Conservation (phyloP, 345 rosid species). For the Gossypium herbaceum region DNA sequence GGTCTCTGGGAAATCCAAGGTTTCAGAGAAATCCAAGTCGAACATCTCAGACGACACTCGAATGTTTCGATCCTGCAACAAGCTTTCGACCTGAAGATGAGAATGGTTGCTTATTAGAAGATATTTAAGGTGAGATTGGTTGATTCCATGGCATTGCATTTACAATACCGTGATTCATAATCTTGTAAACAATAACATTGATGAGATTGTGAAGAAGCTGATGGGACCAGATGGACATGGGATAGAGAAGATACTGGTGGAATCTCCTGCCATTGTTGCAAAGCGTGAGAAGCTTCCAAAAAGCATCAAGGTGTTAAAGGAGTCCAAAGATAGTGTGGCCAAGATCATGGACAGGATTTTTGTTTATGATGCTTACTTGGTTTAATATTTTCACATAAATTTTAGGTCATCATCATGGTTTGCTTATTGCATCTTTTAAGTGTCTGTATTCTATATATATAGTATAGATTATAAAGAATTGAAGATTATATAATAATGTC, state of each 20-base stretch:
- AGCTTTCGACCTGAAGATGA: not conserved
- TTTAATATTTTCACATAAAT: no score
- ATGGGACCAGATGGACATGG: not conserved
- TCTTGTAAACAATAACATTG: no score
- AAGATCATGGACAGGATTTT: not conserved
- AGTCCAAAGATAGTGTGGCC: not conserved
- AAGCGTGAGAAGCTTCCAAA: not conserved
- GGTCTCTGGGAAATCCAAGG: not conserved
- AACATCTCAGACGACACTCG: not conserved
- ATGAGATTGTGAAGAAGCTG: not conserved
- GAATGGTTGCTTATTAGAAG: not conserved
- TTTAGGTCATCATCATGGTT: no score
- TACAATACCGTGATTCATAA: not conserved
- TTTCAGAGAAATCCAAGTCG: not conserved
- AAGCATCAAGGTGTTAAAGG: not conserved
- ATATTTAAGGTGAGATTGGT: not conserved
- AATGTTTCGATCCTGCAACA: not conserved
- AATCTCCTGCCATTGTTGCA: not conserved
- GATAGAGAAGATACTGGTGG: not conserved
- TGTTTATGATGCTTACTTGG: not conserved
- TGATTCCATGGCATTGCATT: not conserved
- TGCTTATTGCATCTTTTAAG: no score
- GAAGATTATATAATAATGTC: no score
- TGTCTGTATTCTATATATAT: no score
- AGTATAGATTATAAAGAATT: no score